These are phyloP conservation scores for Geopyxis carbonaria DNA, from an alignment of 495 filamentous ascomycete genomes.

Conservation along the genomic window DNA sequence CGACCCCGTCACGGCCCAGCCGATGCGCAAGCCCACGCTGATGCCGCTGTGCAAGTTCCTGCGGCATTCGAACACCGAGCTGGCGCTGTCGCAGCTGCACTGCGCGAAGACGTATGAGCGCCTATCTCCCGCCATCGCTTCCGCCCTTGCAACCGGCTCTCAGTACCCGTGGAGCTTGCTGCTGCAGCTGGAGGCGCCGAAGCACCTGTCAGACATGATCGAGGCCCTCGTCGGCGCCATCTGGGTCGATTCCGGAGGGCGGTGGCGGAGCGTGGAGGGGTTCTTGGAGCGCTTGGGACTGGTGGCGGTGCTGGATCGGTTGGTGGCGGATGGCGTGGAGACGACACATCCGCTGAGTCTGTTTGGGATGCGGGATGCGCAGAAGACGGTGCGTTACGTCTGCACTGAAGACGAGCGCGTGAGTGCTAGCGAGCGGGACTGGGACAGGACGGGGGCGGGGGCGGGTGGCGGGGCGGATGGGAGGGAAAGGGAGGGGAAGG, in stretches of 20 bases:
- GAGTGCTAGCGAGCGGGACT: slow-evolving; percentile 1
- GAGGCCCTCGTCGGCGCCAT: slow-evolving; percentile 72
- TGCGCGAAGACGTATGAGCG: slow-evolving; percentile 33
- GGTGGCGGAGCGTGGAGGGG: slow-evolving; percentile 35
- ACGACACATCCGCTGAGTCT: slow-evolving; percentile 60
- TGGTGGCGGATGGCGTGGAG: slow-evolving; percentile 42
- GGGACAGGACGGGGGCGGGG: slow-evolving; percentile 6
- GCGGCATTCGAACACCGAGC: slow-evolving; percentile 34
- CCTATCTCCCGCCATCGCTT: slow-evolving; percentile 34
- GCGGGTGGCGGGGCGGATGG: too few species aligned
- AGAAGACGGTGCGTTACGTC: slow-evolving; percentile 4
- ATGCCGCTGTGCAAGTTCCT: slow-evolving; percentile 53
- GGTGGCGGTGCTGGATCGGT: slow-evolving; percentile 40
- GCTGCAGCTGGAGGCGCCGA: slow-evolving; percentile 41
- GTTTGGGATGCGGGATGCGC: slow-evolving; percentile 35
- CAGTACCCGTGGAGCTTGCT: slow-evolving; percentile 65
- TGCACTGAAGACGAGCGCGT: slow-evolving; percentile 9
- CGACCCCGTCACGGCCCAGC: slow-evolving; percentile 5
- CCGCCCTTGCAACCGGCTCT: slow-evolving; percentile 31
- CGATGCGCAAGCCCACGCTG: slow-evolving; percentile 1
- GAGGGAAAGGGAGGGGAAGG: too few species aligned
- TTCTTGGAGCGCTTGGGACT: slow-evolving; percentile 51
- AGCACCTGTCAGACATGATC: slow-evolving; percentile 74
- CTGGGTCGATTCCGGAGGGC: slow-evolving; percentile 58
- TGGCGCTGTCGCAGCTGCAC: slow-evolving; percentile 29